Base-by-base conservation (phyloP, 2,329 filamentous ascomycete species). In the Pseudogymnoascus sp. region DNA sequence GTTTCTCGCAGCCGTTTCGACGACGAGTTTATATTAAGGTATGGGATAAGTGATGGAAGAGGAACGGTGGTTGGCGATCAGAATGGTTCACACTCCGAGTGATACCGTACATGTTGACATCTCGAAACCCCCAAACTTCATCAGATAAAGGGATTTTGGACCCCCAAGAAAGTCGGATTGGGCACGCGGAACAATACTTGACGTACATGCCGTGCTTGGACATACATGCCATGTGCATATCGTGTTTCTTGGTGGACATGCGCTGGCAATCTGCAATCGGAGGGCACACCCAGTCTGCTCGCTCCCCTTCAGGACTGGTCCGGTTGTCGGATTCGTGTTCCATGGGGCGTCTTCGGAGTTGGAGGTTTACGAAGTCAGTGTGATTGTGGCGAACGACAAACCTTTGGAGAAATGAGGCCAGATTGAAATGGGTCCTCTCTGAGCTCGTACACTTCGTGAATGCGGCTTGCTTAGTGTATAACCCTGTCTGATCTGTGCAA, bases 151-250 rank as follows among this genome's bases (percentile, higher is more conserved):
- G 5, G 11, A 6, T 56, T 56, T 21, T 2, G 28, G 11, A 12
- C n/a, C 47, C 28, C 28, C 50, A 10, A 16, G 23, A 11, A 11
- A 28, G 14, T 23, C 23, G 14, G 28, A 8, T 56, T 33, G 25
- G 50, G 50, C 50, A 33, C 28, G 28, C n/a, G 50, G 50, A 31
- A 28, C 25, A 33, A 33, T 33, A 33, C 11, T 56, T 33, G 50
- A 56, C 50, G 50, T 56, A 56, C 50, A 56, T 56, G 28, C 28
- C 28, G 50, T 56, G 50, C 50, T 56, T 33, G 28, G 50, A 56
- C 50, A 53, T 33, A 56, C 50, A 56, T 33, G 50, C 50, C 50
- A 33, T 56, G 50, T 56, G 50, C 50, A 56, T 56, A 33, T 56
- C 50, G n/a, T 56, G 50, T 56, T 56, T 33, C 28, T 56, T 31